Evolutionary conservation across 1,284 basidiomycete genomes (phyloP), one percentile per base, ranked within the genome.

Genomic region (Mixia osmundae): DNA sequence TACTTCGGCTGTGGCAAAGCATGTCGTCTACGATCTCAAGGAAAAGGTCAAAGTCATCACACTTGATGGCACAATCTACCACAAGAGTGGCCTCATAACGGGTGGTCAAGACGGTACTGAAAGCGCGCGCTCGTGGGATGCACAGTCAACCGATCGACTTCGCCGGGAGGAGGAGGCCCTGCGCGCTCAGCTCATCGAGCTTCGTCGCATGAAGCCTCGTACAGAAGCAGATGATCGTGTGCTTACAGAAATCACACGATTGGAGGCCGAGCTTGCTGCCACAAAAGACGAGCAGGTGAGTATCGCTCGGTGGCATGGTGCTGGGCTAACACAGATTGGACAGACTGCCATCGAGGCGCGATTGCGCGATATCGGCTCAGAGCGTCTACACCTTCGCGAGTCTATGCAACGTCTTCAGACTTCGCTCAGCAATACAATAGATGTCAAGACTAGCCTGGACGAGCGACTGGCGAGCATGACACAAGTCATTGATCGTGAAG

Each of bases 1-100:
- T 56, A 72, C 73, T 0, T 76, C 91, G 68, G 82, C 83, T 25
- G 68, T 95, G 16, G 91, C 91, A 4, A 67, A 72, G 45, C 72
- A 75, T 52, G 71, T 97, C 4, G 79, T 76, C 46, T 99, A 87
- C 58, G 85, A 91, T 47, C 85, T 78, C 56, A 72, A 73, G 1
- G 78, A 91, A 52, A 85, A 95, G 47, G 79, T 95, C 36, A 97
- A 97, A 65, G 87, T 87, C 41, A 89, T 99, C 8, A 89, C 91
- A 0, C 63, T 99, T 27, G 87, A 97, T 33, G 91, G 91, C 0
- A 95, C 87, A 0, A 64, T 99, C 39, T 94, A 97, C 36, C 91
- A 97, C 57, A 91, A 89, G 63, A 85, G 77, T 47, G 91, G 91
- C 48, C 61, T 91, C 31, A 97, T 97, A 53, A 97, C 91, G 24